phyloP scores from a whole-genome alignment of 257 asterid genomes.

The Verbascum thapsus region DNA sequence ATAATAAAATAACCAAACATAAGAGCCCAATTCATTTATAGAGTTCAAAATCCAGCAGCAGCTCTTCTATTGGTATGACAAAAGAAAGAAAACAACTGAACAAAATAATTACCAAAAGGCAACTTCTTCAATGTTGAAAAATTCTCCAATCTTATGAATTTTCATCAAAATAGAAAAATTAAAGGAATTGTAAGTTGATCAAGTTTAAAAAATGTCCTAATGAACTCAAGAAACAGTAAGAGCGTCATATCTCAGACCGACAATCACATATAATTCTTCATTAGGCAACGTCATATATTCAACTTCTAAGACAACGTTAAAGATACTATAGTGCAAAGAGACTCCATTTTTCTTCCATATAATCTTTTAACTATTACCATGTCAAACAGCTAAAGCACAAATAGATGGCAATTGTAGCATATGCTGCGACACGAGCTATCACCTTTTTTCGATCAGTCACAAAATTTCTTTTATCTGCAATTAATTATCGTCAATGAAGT shows the following conservation, averaged over 20 bases:
- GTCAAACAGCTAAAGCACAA: no score
- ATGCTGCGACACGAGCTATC: background rate
- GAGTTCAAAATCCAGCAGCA: no score
- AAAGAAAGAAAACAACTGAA: background rate
- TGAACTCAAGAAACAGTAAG: background rate
- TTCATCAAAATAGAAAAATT: background rate
- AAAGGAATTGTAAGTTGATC: background rate
- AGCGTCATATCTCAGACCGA: background rate
- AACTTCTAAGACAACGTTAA: background rate
- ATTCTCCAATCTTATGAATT: background rate
- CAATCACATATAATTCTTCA: background rate
- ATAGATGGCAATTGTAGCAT: background rate
- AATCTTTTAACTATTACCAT: no score
- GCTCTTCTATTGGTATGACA: no score
- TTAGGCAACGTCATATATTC: background rate
- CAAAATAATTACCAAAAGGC: background rate
- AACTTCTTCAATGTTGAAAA: background rate
- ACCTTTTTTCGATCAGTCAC: background rate
- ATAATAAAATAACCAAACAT: no score
- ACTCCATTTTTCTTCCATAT: no score
- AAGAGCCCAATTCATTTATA: no score
- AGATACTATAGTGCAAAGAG: no score
- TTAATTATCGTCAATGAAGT: conserved; percentile 2
- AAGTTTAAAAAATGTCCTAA: background rate
- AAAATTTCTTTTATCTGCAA: background rate